phyloP scores from a whole-genome alignment of 1,284 basidiomycete species.

The Cutaneotrichosporon cutaneum region DNA sequence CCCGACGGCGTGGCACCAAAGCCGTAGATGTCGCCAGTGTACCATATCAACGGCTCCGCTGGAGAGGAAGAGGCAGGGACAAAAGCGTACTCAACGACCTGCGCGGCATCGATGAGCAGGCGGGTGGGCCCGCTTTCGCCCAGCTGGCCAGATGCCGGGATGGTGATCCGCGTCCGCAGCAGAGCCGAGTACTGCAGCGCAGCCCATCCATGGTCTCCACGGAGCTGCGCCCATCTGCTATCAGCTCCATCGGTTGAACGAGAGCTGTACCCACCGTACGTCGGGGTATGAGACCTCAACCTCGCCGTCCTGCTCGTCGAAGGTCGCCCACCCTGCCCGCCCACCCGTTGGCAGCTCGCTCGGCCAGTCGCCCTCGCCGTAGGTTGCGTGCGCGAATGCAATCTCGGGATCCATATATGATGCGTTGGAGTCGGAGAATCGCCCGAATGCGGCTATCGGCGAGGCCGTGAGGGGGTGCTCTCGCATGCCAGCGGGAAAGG shows the following conservation, averaged over 20 bases:
- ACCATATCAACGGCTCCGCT: slow-evolving; percentile 33
- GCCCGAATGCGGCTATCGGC: slow-evolving; percentile 38
- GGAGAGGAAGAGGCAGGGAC: slow-evolving; percentile 22
- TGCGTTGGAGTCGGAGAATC: not conserved
- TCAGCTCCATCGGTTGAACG: not conserved
- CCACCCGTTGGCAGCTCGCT: slow-evolving; percentile 41
- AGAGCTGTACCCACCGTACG: slow-evolving; percentile 16
- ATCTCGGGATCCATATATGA: slow-evolving; percentile 29
- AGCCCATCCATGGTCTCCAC: slow-evolving; percentile 49
- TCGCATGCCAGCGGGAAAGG: slow-evolving; percentile 48
- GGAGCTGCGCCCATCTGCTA: slow-evolving; percentile 41
- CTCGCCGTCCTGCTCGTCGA: slow-evolving; percentile 36
- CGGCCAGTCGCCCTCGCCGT: slow-evolving; percentile 34
- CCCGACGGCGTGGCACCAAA: slow-evolving; percentile 31
- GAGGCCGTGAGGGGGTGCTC: slow-evolving; percentile 45
- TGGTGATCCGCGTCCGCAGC: slow-evolving; percentile 32
- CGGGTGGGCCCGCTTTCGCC: not conserved
- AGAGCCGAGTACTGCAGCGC: slow-evolving; percentile 42
- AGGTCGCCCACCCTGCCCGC: slow-evolving; percentile 36
- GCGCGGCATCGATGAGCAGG: slow-evolving; percentile 40
- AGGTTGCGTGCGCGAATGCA: slow-evolving; percentile 33
- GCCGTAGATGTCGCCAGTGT: slow-evolving; percentile 47
- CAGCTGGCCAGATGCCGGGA: slow-evolving; percentile 13
- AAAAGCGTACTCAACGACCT: slow-evolving; percentile 47
- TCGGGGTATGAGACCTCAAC: slow-evolving; percentile 35